Conservation (phyloP, 805 yeast species). For the Maudiozyma pseudohumilis region DNA sequence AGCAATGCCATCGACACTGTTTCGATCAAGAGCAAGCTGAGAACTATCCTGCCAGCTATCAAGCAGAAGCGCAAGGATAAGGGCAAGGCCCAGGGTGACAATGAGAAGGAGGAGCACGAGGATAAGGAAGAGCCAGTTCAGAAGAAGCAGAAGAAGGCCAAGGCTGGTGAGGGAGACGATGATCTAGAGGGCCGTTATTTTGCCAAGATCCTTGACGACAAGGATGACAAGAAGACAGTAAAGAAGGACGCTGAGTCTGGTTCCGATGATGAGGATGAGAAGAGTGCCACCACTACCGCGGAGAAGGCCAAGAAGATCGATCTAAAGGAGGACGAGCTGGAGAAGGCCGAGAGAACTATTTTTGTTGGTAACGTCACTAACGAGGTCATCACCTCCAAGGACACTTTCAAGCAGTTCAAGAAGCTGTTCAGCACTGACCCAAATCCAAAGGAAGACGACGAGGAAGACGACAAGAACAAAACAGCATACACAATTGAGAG, state of each 20-base stretch:
- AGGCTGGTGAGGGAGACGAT: conserved; percentile 22
- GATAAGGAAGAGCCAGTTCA: conserved; percentile 1
- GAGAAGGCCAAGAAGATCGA: conserved; percentile 41
- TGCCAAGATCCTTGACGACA: conserved; percentile 37
- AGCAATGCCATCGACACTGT: conserved; percentile 36
- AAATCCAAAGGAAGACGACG: conserved; percentile 8
- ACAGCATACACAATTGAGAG: conserved; percentile 45
- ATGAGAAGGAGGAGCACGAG: conserved; percentile 1
- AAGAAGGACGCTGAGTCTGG: conserved; percentile 8
- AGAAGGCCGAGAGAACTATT: conserved; percentile 73
- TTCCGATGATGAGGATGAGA: conserved; percentile 7
- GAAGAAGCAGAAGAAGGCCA: conserved; percentile 5
- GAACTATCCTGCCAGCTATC: conserved; percentile 5
- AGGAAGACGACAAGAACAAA: conserved; percentile 7
- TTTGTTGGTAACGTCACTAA: conserved; percentile 81
- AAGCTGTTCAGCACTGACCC: conserved; percentile 36
- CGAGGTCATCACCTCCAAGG: conserved; percentile 53
- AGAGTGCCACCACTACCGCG: conserved; percentile 20
- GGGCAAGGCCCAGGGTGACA: conserved; percentile 1
- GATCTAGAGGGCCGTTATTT: conserved; percentile 49
- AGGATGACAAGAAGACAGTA: conserved; percentile 24
- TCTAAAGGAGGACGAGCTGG: conserved; percentile 60
- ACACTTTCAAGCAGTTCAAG: conserved; percentile 53
- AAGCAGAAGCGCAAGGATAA: conserved; percentile 9
- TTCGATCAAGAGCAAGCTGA: conserved; percentile 4